Evolutionary conservation across 2,329 filamentous ascomycete genomes (phyloP), one percentile per base, ranked within the genome.

Genomic region (Arthrobotrys entomopaga): DNA sequence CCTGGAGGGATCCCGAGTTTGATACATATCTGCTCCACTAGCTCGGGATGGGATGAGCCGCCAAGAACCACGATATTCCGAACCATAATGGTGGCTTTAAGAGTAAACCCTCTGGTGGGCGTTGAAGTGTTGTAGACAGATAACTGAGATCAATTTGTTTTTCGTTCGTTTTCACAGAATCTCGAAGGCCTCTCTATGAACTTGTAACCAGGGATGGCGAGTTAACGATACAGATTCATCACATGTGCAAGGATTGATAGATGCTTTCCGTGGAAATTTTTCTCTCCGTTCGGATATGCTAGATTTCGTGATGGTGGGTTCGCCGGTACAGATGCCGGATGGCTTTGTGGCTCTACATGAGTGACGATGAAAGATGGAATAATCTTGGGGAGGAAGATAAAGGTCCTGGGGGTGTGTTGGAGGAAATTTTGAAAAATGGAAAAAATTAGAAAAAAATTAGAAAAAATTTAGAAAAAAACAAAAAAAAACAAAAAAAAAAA

Each of bases 21-120:
- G 79, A 90, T 90, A 86, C 91, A 96, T 80, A 99, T 91, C 75
- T 86, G 91, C 79, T 96, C 90, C 77, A 92, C 91, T 78, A 98
- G 88, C 80, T 90, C 86, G 19, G 93, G 93, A 84, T 98, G 94
- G 80, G 93, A 97, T 81, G 91, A 95, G 75, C 95, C 94, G 79
- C 93, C 92, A 77, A 99, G 89, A 76, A 99, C 87, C 80, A 97
- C 92, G 77, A 99, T 79, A 50, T 79, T 79, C 57, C 78, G 76
- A 50, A 79, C 78, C 78, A 79, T 79, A 10, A 10, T 34, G 10
- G 29, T 34, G 29, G 6, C 29, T 34, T 34, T 7, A 10, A 10
- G 29, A 34, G 2, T 34, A 3, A 34, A 34, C 6, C 29, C 10
- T 7, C 29, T 34, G 10, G 7, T 34, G 29, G 10, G 1, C 10